Percentiles rank a stretch among this genome's conserved stretches.
These are phyloP conservation scores for Clonostachys solani DNA, from an alignment of 2,329 filamentous ascomycete genomes.

Conservation along the genomic window DNA sequence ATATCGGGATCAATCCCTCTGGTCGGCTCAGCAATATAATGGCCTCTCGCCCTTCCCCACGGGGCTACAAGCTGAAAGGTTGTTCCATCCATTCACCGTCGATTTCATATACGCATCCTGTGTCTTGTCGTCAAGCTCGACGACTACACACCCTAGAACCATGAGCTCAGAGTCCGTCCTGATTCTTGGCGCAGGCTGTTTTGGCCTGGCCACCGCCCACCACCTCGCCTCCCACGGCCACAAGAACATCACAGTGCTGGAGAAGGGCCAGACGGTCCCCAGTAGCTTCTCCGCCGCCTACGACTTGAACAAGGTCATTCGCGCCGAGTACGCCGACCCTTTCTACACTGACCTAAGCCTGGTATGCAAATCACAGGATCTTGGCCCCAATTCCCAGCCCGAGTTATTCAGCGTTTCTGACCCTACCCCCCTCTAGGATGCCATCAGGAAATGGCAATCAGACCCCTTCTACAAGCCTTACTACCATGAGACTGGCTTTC, in stretches of 20 bases:
- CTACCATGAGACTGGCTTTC: slow-evolving; percentile 29
- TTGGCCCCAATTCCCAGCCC: neutral
- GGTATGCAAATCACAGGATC: slow-evolving; percentile 18
- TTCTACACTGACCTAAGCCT: slow-evolving; percentile 50
- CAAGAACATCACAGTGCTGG: slow-evolving; percentile 26
- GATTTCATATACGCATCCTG: too few species aligned
- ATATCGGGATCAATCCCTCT: too few species aligned
- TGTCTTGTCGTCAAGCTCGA: too few species aligned
- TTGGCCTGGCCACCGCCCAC: slow-evolving; percentile 18
- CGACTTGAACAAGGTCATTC: slow-evolving; percentile 57
- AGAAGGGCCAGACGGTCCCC: slow-evolving; percentile 7
- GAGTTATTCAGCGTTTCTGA: neutral
- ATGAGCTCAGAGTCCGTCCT: slow-evolving; percentile 8
- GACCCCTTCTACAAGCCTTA: slow-evolving; percentile 43
- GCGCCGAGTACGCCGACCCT: slow-evolving; percentile 51
- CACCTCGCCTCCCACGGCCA: slow-evolving; percentile 17
- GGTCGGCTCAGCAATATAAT: too few species aligned
- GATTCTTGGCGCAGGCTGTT: slow-evolving; percentile 21
- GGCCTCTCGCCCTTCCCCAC: too few species aligned
- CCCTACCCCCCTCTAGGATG: slow-evolving; percentile 19
- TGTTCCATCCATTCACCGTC: too few species aligned
- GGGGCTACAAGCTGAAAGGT: too few species aligned
- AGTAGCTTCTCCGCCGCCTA: slow-evolving; percentile 41
- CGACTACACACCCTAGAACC: too few species aligned
- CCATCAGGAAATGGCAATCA: slow-evolving; percentile 40